Conservation (phyloP, 805 yeast genomes). For the Phaffomyces thermotolerans region DNA sequence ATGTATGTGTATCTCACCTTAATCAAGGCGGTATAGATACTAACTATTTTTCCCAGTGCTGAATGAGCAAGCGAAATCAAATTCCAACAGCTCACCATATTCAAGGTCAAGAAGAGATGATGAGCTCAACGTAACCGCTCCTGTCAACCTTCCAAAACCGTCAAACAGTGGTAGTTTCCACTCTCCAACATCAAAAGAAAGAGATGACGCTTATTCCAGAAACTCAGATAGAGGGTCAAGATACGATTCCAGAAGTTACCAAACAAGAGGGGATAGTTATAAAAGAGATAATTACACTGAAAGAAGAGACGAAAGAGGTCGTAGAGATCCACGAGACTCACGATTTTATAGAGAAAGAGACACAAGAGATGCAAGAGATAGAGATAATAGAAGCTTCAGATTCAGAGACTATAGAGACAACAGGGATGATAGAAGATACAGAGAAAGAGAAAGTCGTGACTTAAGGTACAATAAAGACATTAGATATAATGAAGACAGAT, state of each 20-base stretch:
- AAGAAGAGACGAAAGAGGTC: constrained; percentile 4
- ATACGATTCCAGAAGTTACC: constrained; percentile 1
- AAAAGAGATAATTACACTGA: neutral
- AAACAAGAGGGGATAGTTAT: neutral
- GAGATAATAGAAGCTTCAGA: constrained; percentile 7
- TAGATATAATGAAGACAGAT: constrained; percentile 7
- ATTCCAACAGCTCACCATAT: neutral
- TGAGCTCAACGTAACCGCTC: neutral
- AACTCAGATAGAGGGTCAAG: constrained; percentile 1
- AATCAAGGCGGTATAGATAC: neutral
- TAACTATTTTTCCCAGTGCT: constrained; percentile 8
- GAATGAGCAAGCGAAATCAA: constrained; percentile 9
- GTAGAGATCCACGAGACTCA: neutral
- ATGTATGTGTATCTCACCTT: constrained; percentile 9
- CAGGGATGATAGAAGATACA: constrained; percentile 7
- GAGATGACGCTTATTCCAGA: neutral
- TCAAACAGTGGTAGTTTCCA: constrained; percentile 1
- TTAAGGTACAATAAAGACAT: constrained; percentile 2
- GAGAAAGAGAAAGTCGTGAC: constrained; percentile 4
- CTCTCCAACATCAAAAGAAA: neutral
- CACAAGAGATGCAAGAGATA: too few species aligned
- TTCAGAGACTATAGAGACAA: constrained; percentile 2
- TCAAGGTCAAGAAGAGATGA: constrained; percentile 10
- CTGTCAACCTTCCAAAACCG: neutral
- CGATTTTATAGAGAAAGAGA: constrained; percentile 4